A percentile compares a stretch with the other conserved stretches of the same genome.
Conservation (phyloP, 2,329 filamentous ascomycete genomes). For the Neonectria sp. region DNA sequence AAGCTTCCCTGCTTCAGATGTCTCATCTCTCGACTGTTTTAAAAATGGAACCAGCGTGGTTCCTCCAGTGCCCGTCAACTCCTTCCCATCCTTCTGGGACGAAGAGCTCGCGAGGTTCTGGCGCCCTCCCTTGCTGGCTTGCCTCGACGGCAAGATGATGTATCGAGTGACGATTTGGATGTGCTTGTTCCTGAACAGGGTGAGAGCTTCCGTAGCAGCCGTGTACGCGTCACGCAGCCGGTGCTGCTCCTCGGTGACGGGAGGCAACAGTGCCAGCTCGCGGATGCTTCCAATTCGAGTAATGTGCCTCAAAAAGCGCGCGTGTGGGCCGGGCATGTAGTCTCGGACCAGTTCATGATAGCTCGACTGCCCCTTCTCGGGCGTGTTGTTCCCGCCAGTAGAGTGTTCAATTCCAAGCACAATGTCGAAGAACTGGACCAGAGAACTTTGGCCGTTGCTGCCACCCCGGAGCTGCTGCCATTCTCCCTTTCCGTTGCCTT, state of each 20-base stretch:
- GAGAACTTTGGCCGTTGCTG: slow-evolving; percentile 92
- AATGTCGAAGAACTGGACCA: slow-evolving; percentile 95
- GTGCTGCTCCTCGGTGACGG: slow-evolving; percentile 66
- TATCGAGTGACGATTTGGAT: slow-evolving; percentile 92
- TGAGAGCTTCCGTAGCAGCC: slow-evolving; percentile 81
- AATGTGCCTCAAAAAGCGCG: slow-evolving; percentile 82
- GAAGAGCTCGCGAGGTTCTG: slow-evolving; percentile 64
- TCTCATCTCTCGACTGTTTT: slow-evolving; percentile 91
- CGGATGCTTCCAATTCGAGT: slow-evolving; percentile 81
- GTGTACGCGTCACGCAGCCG: slow-evolving; percentile 70
- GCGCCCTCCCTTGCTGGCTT: slow-evolving; percentile 44
- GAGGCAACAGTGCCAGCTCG: slow-evolving; percentile 72
- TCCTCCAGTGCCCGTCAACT: slow-evolving; percentile 87
- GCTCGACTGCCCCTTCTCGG: slow-evolving; percentile 48
- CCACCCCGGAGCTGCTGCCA: slow-evolving; percentile 90
- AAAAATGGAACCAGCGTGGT: slow-evolving; percentile 91
- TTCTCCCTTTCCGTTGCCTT: slow-evolving; percentile 74
- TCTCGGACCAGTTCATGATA: slow-evolving; percentile 80
- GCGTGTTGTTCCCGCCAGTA: slow-evolving; percentile 54
- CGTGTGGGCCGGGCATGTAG: slow-evolving; percentile 92
- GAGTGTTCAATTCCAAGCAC: slow-evolving; percentile 86
- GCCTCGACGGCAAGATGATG: slow-evolving; percentile 83
- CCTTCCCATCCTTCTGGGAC: slow-evolving; percentile 52
- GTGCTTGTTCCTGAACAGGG: slow-evolving; percentile 85
- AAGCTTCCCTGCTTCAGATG: slow-evolving; percentile 59